Evolutionary conservation across 2,329 filamentous ascomycete species (phyloP).

Genomic region (Aspergillus puulaauensis): DNA sequence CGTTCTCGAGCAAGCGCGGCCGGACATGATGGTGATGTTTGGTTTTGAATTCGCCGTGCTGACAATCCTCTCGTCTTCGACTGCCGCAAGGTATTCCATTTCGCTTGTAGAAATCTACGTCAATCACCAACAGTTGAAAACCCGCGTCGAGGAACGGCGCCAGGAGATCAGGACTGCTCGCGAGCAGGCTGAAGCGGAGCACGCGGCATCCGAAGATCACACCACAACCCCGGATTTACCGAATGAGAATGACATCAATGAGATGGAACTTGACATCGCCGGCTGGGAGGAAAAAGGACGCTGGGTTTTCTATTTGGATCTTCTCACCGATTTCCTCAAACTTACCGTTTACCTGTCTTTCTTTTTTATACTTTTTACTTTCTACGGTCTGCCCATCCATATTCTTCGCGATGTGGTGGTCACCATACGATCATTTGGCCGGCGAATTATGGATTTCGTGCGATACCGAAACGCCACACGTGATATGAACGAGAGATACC

Average conservation of each 20-base stretch:
- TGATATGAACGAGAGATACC: slow-evolving; percentile 89
- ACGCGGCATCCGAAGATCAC: slow-evolving; percentile 37
- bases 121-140: slow-evolving; percentile 69
- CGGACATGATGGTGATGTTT: slow-evolving; percentile 99
- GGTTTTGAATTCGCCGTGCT: slow-evolving; percentile 95
- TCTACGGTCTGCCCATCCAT: slow-evolving; percentile 94
- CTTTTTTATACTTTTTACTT: slow-evolving; percentile 87
- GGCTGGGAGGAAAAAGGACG: slow-evolving; percentile 97
- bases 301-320: slow-evolving; percentile 84
- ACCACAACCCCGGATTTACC: slow-evolving; percentile 50
- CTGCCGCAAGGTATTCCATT: slow-evolving; percentile 73
- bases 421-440: slow-evolving; percentile 87
- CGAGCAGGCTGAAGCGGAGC: slow-evolving; percentile 45
- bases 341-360: slow-evolving; percentile 85
- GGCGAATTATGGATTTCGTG: slow-evolving; percentile 82
- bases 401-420: slow-evolving; percentile 95
- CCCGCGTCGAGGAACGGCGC: slow-evolving; percentile 67
- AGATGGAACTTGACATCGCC: slow-evolving; percentile 91
- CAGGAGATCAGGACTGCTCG: slow-evolving; percentile 61
- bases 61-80: slow-evolving; percentile 76
- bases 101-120: slow-evolving; percentile 76
- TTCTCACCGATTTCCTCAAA: slow-evolving; percentile 86
- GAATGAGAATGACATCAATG: slow-evolving; percentile 75
- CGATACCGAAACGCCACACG: slow-evolving; percentile 87
- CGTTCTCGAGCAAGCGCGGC: slow-evolving; percentile 82